These are phyloP conservation scores for Coniosporium apollinis DNA, from an alignment of 495 filamentous ascomycete species.

Conservation along the genomic window DNA sequence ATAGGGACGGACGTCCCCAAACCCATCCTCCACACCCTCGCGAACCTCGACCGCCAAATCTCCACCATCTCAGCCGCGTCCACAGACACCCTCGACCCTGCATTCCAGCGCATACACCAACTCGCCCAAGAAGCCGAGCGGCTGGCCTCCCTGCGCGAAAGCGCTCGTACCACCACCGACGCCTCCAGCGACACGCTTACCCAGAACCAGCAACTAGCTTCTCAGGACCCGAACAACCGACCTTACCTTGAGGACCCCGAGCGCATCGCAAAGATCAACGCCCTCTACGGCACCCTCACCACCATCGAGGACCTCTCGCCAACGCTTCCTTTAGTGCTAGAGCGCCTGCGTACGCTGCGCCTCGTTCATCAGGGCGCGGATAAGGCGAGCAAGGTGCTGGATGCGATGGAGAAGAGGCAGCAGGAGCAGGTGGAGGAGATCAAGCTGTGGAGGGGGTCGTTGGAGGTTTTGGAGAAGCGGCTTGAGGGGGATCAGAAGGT, in stretches of 20 bases:
- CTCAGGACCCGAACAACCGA: not conserved
- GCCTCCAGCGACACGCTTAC: conserved; percentile 1
- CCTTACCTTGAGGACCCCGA: conserved; percentile 32
- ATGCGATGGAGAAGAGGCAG: conserved; percentile 61
- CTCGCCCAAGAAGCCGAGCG: conserved; percentile 55
- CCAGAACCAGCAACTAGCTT: conserved; percentile 4
- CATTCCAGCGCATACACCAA: conserved; percentile 54
- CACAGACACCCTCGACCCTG: conserved; percentile 52
- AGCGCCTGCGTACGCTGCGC: conserved; percentile 68
- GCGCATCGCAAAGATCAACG: conserved; percentile 72
- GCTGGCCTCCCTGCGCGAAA: conserved; percentile 47
- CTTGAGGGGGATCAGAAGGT: conserved; percentile 49
- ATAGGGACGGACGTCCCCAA: conserved; percentile 35
- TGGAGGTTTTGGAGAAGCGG: conserved; percentile 61
- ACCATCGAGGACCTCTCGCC: conserved; percentile 81
- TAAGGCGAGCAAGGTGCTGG: conserved; percentile 62
- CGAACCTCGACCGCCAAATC: conserved; percentile 57
- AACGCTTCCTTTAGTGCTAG: conserved; percentile 67
- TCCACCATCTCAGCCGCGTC: conserved; percentile 45
- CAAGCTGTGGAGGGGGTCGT: conserved; percentile 65
- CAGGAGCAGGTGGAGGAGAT: conserved; percentile 72
- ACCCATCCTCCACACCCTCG: conserved; percentile 64
- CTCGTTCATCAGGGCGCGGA: conserved; percentile 77
- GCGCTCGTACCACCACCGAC: not conserved
- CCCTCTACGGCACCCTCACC: conserved; percentile 73